Conservation (phyloP, 495 filamentous ascomycete species). For the Neurospora discreta region DNA sequence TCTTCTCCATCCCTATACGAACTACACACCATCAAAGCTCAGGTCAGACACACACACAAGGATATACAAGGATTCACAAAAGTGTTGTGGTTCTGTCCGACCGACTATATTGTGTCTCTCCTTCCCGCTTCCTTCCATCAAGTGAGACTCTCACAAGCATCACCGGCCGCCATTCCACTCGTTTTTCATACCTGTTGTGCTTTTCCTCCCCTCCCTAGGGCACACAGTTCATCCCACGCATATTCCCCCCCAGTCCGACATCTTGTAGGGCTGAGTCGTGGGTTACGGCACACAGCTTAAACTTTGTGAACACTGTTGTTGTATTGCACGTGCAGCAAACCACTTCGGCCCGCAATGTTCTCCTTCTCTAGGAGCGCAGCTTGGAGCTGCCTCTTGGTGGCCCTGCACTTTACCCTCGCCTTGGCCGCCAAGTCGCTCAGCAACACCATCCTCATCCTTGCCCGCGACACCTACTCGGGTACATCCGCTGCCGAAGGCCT, state of each 20-base stretch:
- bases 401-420: neutral
- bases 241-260: neutral
- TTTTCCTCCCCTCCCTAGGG: neutral
- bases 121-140: neutral
- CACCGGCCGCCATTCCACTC: neutral
- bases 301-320: neutral
- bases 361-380: neutral
- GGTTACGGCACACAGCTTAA: neutral
- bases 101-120: neutral
- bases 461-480: constrained; percentile 37
- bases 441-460: constrained; percentile 47
- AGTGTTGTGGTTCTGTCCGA: neutral
- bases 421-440: constrained; percentile 15
- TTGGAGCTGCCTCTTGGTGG: neutral
- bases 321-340: neutral
- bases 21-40: neutral
- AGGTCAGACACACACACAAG: neutral
- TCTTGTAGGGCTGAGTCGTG: neutral
- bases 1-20: neutral
- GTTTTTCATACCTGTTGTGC: neutral
- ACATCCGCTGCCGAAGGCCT: constrained; percentile 40
- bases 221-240: neutral
- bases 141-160: neutral
- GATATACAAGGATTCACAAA: neutral
- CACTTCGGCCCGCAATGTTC: neutral